These are phyloP conservation scores for Gliomastix tumulicola DNA, from an alignment of 2,329 filamentous ascomycete genomes.

Conservation along the genomic window DNA sequence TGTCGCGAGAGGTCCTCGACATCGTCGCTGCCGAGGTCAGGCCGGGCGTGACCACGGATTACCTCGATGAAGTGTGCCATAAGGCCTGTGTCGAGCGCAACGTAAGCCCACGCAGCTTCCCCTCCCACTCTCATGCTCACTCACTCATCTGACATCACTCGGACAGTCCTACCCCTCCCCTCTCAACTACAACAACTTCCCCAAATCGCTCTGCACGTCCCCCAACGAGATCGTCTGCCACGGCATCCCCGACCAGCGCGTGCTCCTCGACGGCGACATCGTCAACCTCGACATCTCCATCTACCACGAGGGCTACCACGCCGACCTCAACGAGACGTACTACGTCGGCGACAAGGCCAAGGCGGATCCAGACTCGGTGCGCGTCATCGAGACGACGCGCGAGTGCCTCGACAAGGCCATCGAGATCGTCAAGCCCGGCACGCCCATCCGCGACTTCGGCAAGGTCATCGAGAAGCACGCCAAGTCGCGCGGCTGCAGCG, in stretches of 20 bases:
- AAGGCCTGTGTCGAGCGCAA: slow-evolving; percentile 89
- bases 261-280: slow-evolving; percentile 87
- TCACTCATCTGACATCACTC: no score
- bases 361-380: slow-evolving; percentile 76
- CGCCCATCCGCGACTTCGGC: slow-evolving; percentile 85
- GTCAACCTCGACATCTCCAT: slow-evolving; percentile 94
- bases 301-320: slow-evolving; percentile 92
- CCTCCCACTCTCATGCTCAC: no score
- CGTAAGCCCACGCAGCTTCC: slow-evolving; percentile 50
- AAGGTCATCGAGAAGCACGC: slow-evolving; percentile 93
- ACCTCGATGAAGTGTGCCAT: slow-evolving; percentile 91
- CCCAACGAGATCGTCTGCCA: slow-evolving; percentile 98
- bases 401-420: slow-evolving; percentile 87
- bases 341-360: slow-evolving; percentile 87
- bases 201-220: slow-evolving; percentile 96
- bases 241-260: slow-evolving; percentile 87
- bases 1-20: slow-evolving; percentile 88
- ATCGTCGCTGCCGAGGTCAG: slow-evolving; percentile 75
- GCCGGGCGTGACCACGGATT: slow-evolving; percentile 90
- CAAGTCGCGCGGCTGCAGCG: slow-evolving; percentile 75
- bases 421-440: slow-evolving; percentile 85
- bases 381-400: slow-evolving; percentile 83
- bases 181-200: slow-evolving; percentile 91
- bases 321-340: slow-evolving; percentile 97
- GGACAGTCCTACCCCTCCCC: slow-evolving; percentile 85